Base-by-base conservation (phyloP, 2,329 filamentous ascomycete genomes). In the Alternaria dauci region DNA sequence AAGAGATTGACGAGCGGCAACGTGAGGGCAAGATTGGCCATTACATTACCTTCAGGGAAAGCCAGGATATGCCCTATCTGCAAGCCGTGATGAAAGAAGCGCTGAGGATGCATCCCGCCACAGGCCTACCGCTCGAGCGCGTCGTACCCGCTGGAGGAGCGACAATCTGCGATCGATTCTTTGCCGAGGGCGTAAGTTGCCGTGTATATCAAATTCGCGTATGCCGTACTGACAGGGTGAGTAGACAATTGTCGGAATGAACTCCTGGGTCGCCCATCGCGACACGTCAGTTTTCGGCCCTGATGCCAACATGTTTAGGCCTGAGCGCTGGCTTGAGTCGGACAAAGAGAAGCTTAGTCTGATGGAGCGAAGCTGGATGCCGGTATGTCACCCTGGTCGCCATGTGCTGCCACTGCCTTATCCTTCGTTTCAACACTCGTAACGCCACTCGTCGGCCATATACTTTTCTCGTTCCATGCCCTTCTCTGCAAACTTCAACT, bases 81-180 rank as follows among this genome's bases (percentile, higher is more conserved):
- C 69, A 76, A 34, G 73, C 72, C 9, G 66, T 67, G 12, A 68
- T 75, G 32, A 71, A 71, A 30, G 73, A 75, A 56, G 70, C 62
- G 20, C 55, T 75, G 11, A 42, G 73, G 14, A 52, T 73, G 48
- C 68, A 73, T 54, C 70, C 73, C 1, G 68, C 65, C 1, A 69
- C 66, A 25, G 71, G 70, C 2, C 54, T 72, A 12, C 68, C 67
- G 16, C 56, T 73, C 2, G 60, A 59, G 51, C 53, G 72, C n/a
- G 66, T 69, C 3, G 70, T 73, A 6, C 67, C 67, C 20, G 39
- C 55, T 11, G 66, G 61, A 8, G 71, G 71, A 28, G 61, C 57
- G 4, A 46, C 39, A 1, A 62, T 72, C 26, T 54, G 58, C 28
- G 64, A 63, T 12, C 18, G 54, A 1, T 68, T 55, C 42, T 58